Evolutionary conservation across 495 filamentous ascomycete species (phyloP).

Genomic region (Xylaria nigripes): DNA sequence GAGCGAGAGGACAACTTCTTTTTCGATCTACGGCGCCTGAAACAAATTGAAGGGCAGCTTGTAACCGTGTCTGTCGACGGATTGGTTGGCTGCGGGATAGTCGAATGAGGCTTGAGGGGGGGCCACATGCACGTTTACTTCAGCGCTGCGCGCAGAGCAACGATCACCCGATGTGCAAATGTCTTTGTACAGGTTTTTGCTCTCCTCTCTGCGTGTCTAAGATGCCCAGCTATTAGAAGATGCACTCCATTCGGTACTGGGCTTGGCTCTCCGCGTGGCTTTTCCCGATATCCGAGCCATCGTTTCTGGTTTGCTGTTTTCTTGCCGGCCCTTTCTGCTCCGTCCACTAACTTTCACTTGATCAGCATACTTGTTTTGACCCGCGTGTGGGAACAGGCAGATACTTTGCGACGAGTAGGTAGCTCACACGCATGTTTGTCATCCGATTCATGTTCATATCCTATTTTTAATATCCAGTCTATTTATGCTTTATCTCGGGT

Average conservation of each 20-base stretch:
- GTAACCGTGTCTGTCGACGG: too few relatives aligned
- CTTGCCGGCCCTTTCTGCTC: not conserved
- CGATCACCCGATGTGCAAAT: too few relatives aligned
- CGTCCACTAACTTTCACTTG: not conserved
- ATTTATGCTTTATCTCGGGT: too few relatives aligned
- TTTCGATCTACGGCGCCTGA: too few relatives aligned
- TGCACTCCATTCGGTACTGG: constrained; percentile 10
- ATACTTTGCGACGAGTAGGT: not conserved
- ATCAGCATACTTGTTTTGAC: not conserved
- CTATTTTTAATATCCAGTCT: not conserved
- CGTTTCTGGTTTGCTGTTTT: not conserved
- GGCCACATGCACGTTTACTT: too few relatives aligned
- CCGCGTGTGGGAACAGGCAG: not conserved
- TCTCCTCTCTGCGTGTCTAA: not conserved
- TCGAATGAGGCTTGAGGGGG: too few relatives aligned
- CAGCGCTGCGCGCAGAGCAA: too few relatives aligned
- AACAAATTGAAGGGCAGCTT: too few relatives aligned
- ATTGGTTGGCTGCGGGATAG: too few relatives aligned
- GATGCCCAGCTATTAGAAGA: constrained; percentile 3
- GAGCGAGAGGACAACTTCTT: too few relatives aligned
- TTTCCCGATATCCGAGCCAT: constrained; percentile 4
- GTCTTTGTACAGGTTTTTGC: too few relatives aligned
- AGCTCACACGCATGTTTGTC: too few relatives aligned
- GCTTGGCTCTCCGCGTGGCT: constrained; percentile 6
- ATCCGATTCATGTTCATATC: not conserved